Percentiles rank a stretch among this genome's conserved stretches.
Conservation (phyloP, 495 filamentous ascomycete genomes). For the Neurospora africana region DNA sequence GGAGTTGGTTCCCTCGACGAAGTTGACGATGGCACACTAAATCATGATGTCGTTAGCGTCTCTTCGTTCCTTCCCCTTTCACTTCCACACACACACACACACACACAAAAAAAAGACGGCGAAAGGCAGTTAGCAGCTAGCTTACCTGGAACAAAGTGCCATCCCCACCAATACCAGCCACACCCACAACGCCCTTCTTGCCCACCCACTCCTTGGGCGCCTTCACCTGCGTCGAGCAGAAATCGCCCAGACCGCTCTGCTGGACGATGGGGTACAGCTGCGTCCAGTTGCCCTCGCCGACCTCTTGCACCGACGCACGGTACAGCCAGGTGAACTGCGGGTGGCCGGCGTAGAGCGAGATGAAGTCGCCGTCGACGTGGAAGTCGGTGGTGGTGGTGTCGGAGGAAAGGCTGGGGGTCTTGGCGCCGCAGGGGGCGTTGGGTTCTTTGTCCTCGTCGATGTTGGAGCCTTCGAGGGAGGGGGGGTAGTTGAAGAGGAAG, state of each 20-base stretch:
- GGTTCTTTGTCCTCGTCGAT: slow-evolving; percentile 33
- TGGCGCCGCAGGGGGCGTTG: slow-evolving; percentile 38
- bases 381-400: slow-evolving; percentile 29
- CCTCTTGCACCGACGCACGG: slow-evolving; percentile 37
- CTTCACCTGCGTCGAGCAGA: slow-evolving; percentile 27
- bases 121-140: no score
- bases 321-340: slow-evolving; percentile 38
- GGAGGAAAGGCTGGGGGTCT: slow-evolving; percentile 22
- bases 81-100: not conserved
- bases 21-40: slow-evolving; percentile 39
- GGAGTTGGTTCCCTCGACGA: slow-evolving; percentile 30
- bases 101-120: no score
- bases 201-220: slow-evolving; percentile 34
- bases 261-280: slow-evolving; percentile 33
- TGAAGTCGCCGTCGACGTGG: slow-evolving; percentile 39
- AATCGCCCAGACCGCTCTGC: slow-evolving; percentile 36
- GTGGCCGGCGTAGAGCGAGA: slow-evolving; percentile 31
- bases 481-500: slow-evolving; percentile 35
- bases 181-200: slow-evolving; percentile 36
- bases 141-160: slow-evolving; percentile 41
- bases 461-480: slow-evolving; percentile 27
- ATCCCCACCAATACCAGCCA: slow-evolving; percentile 34
- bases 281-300: slow-evolving; percentile 36
- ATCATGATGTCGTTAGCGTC: not conserved
- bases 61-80: not conserved